Percentiles rank a stretch among this genome's conserved stretches.
phyloP scores from a whole-genome alignment of 345 rosid species.

The Pistacia integerrima region DNA sequence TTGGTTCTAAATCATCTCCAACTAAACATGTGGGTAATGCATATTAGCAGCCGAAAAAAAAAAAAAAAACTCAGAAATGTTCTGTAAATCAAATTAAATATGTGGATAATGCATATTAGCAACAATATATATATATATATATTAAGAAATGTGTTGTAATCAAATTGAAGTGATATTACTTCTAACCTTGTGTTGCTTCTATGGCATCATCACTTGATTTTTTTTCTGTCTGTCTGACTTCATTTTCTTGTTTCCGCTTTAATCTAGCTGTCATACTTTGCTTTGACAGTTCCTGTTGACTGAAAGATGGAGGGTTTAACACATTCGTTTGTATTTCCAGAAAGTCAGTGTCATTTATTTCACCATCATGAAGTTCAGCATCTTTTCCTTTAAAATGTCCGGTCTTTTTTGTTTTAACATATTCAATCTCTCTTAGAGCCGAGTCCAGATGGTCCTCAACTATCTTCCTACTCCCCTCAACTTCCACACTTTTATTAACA shows the following conservation, averaged over 20 bases:
- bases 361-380: no score
- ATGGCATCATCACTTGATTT: background rate
- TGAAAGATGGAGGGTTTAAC: background rate
- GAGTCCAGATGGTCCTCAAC: background rate
- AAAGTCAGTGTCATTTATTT: background rate
- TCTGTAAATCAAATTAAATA: no score
- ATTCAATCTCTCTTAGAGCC: background rate
- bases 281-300: background rate
- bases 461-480: background rate
- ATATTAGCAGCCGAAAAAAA: no score
- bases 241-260: background rate
- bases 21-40: no score
- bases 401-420: background rate
- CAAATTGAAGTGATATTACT: background rate
- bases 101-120: no score
- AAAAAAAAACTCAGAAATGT: no score
- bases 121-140: no score
- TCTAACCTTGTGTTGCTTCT: background rate
- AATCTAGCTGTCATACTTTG: no score
- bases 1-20: no score
- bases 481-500: background rate
- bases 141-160: background rate
- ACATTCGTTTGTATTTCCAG: background rate
- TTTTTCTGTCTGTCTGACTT: background rate
- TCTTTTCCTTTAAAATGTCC: background rate